phyloP scores from a whole-genome alignment of 2,329 filamentous ascomycete species.

The Thermothelomyces thermophilus region DNA sequence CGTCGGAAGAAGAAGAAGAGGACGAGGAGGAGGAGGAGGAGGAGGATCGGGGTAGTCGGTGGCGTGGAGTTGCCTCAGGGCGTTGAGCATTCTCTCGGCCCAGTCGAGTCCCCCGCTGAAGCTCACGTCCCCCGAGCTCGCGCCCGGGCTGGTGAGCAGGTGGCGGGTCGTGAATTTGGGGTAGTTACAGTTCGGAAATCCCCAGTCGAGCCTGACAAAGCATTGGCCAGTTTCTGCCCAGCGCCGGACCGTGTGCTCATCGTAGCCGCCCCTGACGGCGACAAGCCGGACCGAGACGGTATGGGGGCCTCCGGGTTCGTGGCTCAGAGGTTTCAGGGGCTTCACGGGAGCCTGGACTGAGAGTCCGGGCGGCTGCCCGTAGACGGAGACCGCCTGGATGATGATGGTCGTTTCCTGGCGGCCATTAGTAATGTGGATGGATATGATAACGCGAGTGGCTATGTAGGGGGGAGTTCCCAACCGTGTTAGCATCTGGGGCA shows the following conservation, averaged over 20 bases:
- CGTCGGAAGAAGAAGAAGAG: too few relatives aligned
- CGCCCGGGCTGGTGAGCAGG: neutral
- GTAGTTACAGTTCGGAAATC: conserved; percentile 1
- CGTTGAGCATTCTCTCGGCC: conserved; percentile 2
- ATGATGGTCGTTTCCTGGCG: conserved; percentile 1
- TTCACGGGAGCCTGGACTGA: neutral
- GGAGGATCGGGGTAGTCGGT: neutral
- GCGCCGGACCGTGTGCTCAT: neutral
- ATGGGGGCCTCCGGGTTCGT: conserved; percentile 3
- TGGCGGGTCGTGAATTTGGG: conserved; percentile 16
- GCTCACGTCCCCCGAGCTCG: neutral
- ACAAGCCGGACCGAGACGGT: conserved; percentile 5
- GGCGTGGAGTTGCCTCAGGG: neutral
- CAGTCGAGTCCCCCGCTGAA: conserved; percentile 13
- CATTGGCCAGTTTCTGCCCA: neutral
- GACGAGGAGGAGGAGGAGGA: too few relatives aligned
- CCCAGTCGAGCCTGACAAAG: conserved; percentile 13
- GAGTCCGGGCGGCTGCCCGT: neutral
- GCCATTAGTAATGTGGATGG: too few relatives aligned
- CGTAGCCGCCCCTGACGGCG: neutral
- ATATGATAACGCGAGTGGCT: too few relatives aligned
- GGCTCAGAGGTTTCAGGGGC: neutral
- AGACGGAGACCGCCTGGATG: conserved; percentile 1
- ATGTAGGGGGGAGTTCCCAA: too few relatives aligned
- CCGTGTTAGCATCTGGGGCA: too few relatives aligned